Evolutionary conservation across 345 rosid species (phyloP).

Genomic region (Gossypium sturtianum): DNA sequence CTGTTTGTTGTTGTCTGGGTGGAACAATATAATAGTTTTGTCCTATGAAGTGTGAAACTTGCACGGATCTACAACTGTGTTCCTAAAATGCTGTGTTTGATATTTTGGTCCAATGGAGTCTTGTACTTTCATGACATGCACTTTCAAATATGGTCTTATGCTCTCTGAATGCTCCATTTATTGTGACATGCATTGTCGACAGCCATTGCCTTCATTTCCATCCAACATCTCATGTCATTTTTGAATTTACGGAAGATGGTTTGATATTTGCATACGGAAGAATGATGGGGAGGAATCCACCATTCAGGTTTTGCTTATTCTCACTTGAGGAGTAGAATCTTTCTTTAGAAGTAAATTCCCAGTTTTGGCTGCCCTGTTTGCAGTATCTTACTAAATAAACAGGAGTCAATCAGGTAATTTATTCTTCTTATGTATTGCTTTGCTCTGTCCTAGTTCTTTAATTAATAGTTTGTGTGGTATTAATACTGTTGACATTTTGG

Average conservation of each 20-base stretch:
- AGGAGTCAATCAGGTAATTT: slow-evolving; percentile 42
- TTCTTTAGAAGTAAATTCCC: slow-evolving; percentile 23
- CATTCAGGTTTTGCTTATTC: slow-evolving; percentile 23
- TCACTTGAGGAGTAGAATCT: slow-evolving; percentile 26
- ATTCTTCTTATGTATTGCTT: slow-evolving; percentile 15
- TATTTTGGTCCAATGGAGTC: slow-evolving; percentile 35
- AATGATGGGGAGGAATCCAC: slow-evolving; percentile 21
- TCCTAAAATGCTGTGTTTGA: slow-evolving; percentile 38
- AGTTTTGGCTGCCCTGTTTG: slow-evolving; percentile 28
- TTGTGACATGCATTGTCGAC: slow-evolving; percentile 23
- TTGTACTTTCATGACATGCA: slow-evolving; percentile 44
- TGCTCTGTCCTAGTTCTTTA: slow-evolving; percentile 20
- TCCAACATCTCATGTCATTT: slow-evolving; percentile 2
- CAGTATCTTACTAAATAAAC: slow-evolving; percentile 27
- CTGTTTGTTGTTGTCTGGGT: slow-evolving; percentile 28
- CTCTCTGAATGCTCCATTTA: slow-evolving; percentile 33
- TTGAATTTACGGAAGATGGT: slow-evolving; percentile 17
- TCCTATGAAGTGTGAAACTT: slow-evolving; percentile 35
- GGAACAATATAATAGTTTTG: slow-evolving; percentile 31
- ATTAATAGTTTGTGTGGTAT: slow-evolving; percentile 23
- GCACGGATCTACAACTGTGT: slow-evolving; percentile 32
- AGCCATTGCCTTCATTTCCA: slow-evolving; percentile 19
- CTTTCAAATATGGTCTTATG: slow-evolving; percentile 30
- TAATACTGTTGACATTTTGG: slow-evolving; percentile 46
- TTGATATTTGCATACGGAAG: slow-evolving; percentile 26